Evolutionary conservation across 2,329 filamentous ascomycete genomes (phyloP), one percentile per base, ranked within the genome.

Genomic region (Arthrobotrys conoides): DNA sequence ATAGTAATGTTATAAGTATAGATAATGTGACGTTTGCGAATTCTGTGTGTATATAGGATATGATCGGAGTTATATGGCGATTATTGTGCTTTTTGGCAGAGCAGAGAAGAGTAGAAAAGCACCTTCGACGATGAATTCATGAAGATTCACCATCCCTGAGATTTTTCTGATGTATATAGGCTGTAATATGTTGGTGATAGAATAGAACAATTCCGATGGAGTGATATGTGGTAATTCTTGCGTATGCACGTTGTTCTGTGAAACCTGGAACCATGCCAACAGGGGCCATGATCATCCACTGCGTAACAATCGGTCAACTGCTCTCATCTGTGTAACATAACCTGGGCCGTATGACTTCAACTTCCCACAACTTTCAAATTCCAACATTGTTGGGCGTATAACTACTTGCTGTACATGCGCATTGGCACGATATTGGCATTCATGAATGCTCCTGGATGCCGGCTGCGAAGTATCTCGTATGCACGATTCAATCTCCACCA

Each of bases 21-120:
- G 53, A 46, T 20, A n/a, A 20, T 18, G 8, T 20, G n/a, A 18
- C 6, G 2, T 46, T 46, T 65, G 41, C 12, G n/a, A 4, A 48
- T 16, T 12, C 14, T 49, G 61, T 16, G 10, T 27, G 20, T 33
- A 18, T 36, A 65, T 49, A 30, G 3, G 3, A 48, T 49, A 30
- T 16, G 10, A 36, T 48, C 12, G 69, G 59, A 65, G 59, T 72
- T 66, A 41, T 59, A 48, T 59, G 59, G 59, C 59, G 59, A 69
- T 68, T 55, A 12, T 61, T 27, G n/a, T 44, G 18, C 20, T 61
- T 41, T n/a, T 61, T 44, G 18, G 51, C n/a, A 6, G 24, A 18
- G 51, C 48, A 24, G 18, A 33, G 16, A n/a, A 9, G 22, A 30
- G 1, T 14, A 33, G n/a, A n/a, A 33, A 8, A 18, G 14, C 30